Evolutionary conservation across 2,329 filamentous ascomycete species (phyloP).

Genomic region (Paracoccidioides brasiliensis): DNA sequence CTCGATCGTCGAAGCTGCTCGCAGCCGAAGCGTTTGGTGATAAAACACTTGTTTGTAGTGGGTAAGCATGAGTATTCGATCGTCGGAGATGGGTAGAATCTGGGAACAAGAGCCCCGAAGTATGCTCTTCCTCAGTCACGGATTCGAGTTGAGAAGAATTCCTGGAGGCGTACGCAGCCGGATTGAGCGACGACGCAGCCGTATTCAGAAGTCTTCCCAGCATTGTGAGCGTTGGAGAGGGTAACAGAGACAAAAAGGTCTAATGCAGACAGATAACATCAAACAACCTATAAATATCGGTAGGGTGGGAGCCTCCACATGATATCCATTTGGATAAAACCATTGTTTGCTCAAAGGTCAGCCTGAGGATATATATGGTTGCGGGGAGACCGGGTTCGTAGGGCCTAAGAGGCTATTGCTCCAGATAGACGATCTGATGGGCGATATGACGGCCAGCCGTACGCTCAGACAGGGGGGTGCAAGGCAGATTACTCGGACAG

Average conservation of each 20-base stretch:
- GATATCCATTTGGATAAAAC: constrained; percentile 1
- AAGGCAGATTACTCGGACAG: neutral
- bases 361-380: neutral
- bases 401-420: neutral
- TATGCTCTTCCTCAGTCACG: constrained; percentile 38
- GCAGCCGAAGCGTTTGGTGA: constrained; percentile 31
- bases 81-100: constrained; percentile 31
- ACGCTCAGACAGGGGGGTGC: neutral
- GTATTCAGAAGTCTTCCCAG: constrained; percentile 32
- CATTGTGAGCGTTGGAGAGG: constrained; percentile 17
- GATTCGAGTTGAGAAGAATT: constrained; percentile 32
- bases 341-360: constrained; percentile 1
- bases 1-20: constrained; percentile 35
- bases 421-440: neutral
- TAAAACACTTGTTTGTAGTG: constrained; percentile 29
- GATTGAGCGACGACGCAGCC: constrained; percentile 32
- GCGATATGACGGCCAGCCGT: neutral
- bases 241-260: neutral
- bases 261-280: neutral
- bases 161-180: constrained; percentile 26
- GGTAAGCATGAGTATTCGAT: constrained; percentile 29
- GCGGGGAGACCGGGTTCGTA: neutral
- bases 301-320: constrained; percentile 5
- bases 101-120: constrained; percentile 35
- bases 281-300: neutral